Evolutionary conservation across 1,284 basidiomycete genomes (phyloP), one percentile per base, ranked within the genome.

Genomic region (Quambalaria eucalypti): DNA sequence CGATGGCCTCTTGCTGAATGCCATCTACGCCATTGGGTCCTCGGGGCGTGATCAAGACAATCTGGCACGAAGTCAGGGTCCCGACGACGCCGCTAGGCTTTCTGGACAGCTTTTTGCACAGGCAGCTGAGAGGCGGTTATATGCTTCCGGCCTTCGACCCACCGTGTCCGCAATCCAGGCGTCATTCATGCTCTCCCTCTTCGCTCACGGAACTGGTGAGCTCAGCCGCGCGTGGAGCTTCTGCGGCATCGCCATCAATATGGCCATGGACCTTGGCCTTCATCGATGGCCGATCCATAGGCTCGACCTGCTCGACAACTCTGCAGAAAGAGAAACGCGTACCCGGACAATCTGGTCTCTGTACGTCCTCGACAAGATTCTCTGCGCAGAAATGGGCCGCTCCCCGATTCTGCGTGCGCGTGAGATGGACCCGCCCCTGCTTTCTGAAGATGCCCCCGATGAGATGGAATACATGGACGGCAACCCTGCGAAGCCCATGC

Each of bases 181-280:
- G 8, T 68, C 77, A 44, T 71, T 78, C 56, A 58, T 79, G 30
- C 65, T 79, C 23, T 76, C 76, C 38, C 68, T 78, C 9, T 74
- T 77, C 42, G 76, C 77, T 54, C 78, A 78, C 12, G 78, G 78
- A 7, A 74, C 69, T 42, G 78, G 78, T 1, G 76, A 78, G 52
- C 76, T 78, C 56, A 69, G 72, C 28, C 68, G 70, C 8, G 78
- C 78, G 1, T 77, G 76, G 56, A 60, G 76, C 49, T 77, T 76
- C 51, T 71, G 69, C 6, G 76, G 77, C 8, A 62, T 77, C 33
- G 77, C 78, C 2, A 72, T 71, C 51, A 69, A 68, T 19, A 78
- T 78, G 78, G 73, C 74, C 5, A 65, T 78, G 25, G 78, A 77
- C 50, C 69, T 79, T 54, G 78, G 78, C 4, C 55, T 79, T 58